Evolutionary conservation across 164 flowering plant genomes (phyloP).

Genomic region (Chimonanthus salicifolius): DNA sequence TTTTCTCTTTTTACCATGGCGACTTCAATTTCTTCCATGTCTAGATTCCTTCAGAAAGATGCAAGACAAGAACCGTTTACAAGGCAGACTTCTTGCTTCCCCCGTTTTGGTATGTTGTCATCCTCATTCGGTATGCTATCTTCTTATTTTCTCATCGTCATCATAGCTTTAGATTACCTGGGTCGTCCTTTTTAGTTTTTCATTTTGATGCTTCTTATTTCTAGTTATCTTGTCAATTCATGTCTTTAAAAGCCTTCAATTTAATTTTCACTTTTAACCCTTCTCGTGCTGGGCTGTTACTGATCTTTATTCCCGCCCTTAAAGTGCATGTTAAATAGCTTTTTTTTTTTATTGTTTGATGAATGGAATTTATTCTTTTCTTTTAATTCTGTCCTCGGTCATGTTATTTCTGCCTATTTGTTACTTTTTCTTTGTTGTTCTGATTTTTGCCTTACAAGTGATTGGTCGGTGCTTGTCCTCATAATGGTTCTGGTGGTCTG

Average conservation of each 20-base stretch:
- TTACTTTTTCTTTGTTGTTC: neutral
- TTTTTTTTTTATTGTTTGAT: slow-evolving; percentile 1
- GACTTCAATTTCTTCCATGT: slow-evolving; percentile 44
- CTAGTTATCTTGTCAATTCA: neutral
- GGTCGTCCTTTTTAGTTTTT: slow-evolving; percentile 16
- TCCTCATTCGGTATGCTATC: too few species aligned
- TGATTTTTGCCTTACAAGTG: neutral
- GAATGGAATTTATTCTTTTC: neutral
- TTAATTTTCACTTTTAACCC: too few species aligned
- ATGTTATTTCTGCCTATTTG: neutral
- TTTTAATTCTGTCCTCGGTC: neutral
- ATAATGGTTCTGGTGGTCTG: neutral
- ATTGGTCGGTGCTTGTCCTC: neutral
- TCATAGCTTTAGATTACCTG: slow-evolving; percentile 23
- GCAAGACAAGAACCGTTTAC: slow-evolving; percentile 16
- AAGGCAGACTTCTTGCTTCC: slow-evolving; percentile 18
- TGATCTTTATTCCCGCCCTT: too few species aligned
- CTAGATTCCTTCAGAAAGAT: slow-evolving; percentile 35
- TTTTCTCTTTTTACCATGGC: slow-evolving; percentile 6
- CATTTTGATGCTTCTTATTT: neutral
- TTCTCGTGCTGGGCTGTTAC: too few species aligned
- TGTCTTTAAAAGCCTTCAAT: too few species aligned
- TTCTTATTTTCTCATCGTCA: neutral
- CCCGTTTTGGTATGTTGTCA: neutral
- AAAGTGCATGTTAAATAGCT: too few species aligned